These are phyloP conservation scores for Aureobasidium namibiae DNA, from an alignment of 2,329 filamentous ascomycete genomes.

Conservation along the genomic window DNA sequence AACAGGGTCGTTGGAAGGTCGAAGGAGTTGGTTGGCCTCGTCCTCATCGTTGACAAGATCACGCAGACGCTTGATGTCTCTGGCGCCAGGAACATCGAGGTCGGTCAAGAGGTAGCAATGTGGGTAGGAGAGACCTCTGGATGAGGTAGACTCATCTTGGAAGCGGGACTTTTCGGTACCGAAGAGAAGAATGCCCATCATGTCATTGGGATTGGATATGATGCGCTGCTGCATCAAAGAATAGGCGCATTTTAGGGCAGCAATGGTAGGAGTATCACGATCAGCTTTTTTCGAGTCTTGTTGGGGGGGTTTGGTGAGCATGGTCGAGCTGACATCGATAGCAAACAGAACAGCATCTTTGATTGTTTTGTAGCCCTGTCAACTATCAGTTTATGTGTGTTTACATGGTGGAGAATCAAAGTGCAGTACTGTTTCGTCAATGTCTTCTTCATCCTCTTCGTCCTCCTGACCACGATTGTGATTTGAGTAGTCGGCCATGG, in stretches of 20 bases:
- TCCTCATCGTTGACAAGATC: slow-evolving; percentile 70
- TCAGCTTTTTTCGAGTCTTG: slow-evolving; percentile 66
- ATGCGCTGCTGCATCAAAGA: slow-evolving; percentile 97
- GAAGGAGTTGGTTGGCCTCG: slow-evolving; percentile 59
- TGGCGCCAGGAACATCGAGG: slow-evolving; percentile 76
- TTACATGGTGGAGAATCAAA: not conserved
- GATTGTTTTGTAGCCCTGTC: slow-evolving; percentile 80
- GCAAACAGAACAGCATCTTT: slow-evolving; percentile 98
- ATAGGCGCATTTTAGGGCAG: slow-evolving; percentile 89
- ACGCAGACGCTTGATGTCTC: slow-evolving; percentile 75
- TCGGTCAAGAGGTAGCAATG: slow-evolving; percentile 90
- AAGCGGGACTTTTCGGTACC: slow-evolving; percentile 81
- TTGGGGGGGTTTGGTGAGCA: slow-evolving; percentile 61
- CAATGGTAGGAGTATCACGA: slow-evolving; percentile 67
- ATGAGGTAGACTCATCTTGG: slow-evolving; percentile 54
- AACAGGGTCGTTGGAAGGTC: slow-evolving; percentile 59
- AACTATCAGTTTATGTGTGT: not conserved
- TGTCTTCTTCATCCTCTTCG: slow-evolving; percentile 60
- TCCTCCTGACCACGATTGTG: slow-evolving; percentile 34
- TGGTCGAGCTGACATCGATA: slow-evolving; percentile 81
- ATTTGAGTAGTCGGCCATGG: slow-evolving; percentile 18
- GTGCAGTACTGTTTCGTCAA: slow-evolving; percentile 53
- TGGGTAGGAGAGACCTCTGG: slow-evolving; percentile 60
- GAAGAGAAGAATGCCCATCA: slow-evolving; percentile 93
- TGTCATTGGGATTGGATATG: slow-evolving; percentile 90